Evolutionary conservation across 139 green algal genomes (phyloP).

Genomic region (Chlorella sp.): DNA sequence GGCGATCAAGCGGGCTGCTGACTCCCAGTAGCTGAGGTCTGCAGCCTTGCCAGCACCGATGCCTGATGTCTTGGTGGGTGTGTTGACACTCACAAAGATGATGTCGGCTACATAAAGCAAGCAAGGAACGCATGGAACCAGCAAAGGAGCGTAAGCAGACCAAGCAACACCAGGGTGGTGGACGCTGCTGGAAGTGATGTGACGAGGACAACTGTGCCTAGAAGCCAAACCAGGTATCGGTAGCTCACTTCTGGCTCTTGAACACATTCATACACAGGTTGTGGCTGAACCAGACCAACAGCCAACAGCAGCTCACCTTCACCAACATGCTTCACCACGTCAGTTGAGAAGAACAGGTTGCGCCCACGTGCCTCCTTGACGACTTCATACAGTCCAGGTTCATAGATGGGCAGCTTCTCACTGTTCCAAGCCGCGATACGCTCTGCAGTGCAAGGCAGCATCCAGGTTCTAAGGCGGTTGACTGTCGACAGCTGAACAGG

Average conservation of each 20-base stretch:
- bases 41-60: conserved; percentile 94
- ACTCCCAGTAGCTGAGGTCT: conserved; percentile 99
- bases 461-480: background rate
- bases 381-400: conserved; percentile 93
- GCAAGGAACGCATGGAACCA: too few species aligned
- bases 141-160: too few species aligned
- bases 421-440: conserved; percentile 87
- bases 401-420: conserved; percentile 96
- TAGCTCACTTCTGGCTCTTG: too few species aligned
- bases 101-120: too few species aligned
- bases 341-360: conserved; percentile 97
- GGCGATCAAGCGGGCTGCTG: conserved; percentile 90
- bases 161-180: too few species aligned
- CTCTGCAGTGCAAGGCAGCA: conserved; percentile 25
- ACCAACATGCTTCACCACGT: conserved; percentile 86
- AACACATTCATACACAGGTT: too few species aligned
- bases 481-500: background rate
- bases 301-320: conserved; percentile 97
- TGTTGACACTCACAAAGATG: conserved; percentile 98
- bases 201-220: too few species aligned
- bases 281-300: too few species aligned
- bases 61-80: conserved; percentile 93
- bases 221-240: too few species aligned
- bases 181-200: too few species aligned
- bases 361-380: conserved; percentile 67